These are phyloP conservation scores for Citrus medica DNA, from an alignment of 345 rosid genomes.

Conservation along the genomic window DNA sequence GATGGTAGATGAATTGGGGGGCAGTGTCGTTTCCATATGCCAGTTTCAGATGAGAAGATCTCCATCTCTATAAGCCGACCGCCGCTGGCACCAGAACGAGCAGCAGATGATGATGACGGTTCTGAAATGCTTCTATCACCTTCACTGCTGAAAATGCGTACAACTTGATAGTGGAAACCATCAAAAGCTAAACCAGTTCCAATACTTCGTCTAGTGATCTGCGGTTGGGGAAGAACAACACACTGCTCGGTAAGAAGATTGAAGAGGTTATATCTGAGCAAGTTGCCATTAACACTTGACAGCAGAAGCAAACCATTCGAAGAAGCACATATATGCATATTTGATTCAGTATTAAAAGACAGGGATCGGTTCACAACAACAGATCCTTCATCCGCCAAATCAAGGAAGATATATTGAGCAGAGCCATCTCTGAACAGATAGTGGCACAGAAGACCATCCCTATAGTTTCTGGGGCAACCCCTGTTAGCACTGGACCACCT, in stretches of 20 bases:
- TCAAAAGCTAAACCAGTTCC: constrained; percentile 21
- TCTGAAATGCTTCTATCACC: neutral
- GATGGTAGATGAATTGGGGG: constrained; percentile 9
- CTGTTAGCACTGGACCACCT: neutral
- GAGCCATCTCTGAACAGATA: constrained; percentile 24
- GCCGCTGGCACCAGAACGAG: neutral
- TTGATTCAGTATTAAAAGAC: constrained; percentile 15
- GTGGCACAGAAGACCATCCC: constrained; percentile 20
- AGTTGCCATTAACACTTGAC: neutral
- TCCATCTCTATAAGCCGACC: constrained; percentile 17
- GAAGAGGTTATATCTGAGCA: neutral
- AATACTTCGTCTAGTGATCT: constrained; percentile 19
- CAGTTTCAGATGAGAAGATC: constrained; percentile 21
- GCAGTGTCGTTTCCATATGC: constrained; percentile 4
- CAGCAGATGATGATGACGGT: neutral
- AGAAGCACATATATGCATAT: constrained; percentile 16
- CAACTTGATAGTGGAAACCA: constrained; percentile 20
- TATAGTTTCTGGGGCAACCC: neutral
- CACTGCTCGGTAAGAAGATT: constrained; percentile 14
- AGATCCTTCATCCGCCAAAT: constrained; percentile 9
- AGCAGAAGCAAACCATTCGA: constrained; percentile 24
- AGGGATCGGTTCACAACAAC: neutral
- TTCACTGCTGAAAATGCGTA: constrained; percentile 16
- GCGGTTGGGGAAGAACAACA: constrained; percentile 21
- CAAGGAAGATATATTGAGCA: constrained; percentile 16